Percentiles rank a stretch among this genome's conserved stretches.
phyloP scores from a whole-genome alignment of 139 green algal species.

The Closterium sp. region DNA sequence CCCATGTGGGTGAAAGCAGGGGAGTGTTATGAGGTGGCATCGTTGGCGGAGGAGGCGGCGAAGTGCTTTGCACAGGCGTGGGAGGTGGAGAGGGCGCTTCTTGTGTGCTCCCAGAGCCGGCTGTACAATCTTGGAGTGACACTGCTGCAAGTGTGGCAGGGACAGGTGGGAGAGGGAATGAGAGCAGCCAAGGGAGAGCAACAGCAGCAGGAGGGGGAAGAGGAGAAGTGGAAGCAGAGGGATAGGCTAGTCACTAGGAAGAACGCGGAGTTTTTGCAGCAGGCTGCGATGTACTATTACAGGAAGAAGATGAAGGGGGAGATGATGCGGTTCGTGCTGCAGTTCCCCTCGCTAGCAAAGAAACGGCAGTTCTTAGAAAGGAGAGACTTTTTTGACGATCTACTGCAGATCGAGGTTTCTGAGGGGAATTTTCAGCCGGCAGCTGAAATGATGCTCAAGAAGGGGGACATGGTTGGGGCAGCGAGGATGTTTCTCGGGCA shows the following conservation, averaged over 20 bases:
- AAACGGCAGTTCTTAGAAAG: slow-evolving; percentile 4
- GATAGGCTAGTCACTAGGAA: too few relatives aligned
- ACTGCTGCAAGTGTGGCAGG: too few relatives aligned
- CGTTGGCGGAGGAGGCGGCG: background rate
- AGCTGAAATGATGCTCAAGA: slow-evolving; percentile 11
- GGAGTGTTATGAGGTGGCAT: slow-evolving; percentile 5
- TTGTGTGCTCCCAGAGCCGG: background rate
- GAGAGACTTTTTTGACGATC: slow-evolving; percentile 10
- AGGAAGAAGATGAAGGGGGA: background rate
- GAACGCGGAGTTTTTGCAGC: slow-evolving; percentile 7
- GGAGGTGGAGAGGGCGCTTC: slow-evolving; percentile 7
- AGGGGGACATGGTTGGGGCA: background rate
- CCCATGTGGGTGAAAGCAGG: slow-evolving; percentile 1
- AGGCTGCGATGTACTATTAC: background rate
- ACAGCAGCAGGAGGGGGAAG: background rate
- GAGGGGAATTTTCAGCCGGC: background rate
- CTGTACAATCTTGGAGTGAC: background rate
- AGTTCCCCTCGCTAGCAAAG: background rate
- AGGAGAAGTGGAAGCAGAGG: background rate
- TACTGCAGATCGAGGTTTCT: slow-evolving; percentile 4
- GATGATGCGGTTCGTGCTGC: slow-evolving; percentile 14
- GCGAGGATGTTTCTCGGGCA: background rate
- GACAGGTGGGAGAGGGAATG: too few relatives aligned
- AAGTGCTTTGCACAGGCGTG: background rate
- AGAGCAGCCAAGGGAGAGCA: background rate